Evolutionary conservation across 495 filamentous ascomycete genomes (phyloP), one percentile per base, ranked within the genome.

Genomic region (Chaetomidium leptoderma): DNA sequence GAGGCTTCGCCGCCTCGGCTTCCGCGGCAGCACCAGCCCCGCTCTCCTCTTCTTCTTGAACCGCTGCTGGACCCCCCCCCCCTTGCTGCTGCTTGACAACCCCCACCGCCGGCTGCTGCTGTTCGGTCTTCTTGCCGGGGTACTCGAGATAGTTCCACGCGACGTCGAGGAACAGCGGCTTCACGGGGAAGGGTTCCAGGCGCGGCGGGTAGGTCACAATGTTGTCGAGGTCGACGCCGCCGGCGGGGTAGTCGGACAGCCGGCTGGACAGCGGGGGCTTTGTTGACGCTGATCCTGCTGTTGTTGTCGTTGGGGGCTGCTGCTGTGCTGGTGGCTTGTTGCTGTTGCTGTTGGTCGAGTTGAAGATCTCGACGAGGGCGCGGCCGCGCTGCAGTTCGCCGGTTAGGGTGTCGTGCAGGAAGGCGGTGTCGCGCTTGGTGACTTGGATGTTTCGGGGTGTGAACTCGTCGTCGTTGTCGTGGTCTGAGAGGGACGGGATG

Each of bases 91-190:
- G 32, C 32, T n/a, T n/a, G n/a, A n/a, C 35, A 39, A n/a, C 36
- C 6, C 14, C 6, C 40, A 7, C 19, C 19, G 1, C 21, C 7
- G 32, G 6, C 19, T 42, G 39, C 17, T 42, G 17, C 17, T 23
- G 17, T 2, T 23, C 39, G 9, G 17, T 60, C 6, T 36, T 24
- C 55, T 80, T 79, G 4, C 87, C 88, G 2, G 93, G 92, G 70
- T 99, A 99, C 21, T 91, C 86, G 58, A 99, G 90, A 68, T 96
- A 99, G 70, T 97, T 99, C 88, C 90, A 97, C 16, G 93, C 93
- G 13, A 96, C 89, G 69, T 99, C 93, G 44, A 97, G 81, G 78
- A 97, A 97, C 16, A 99, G 71, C 16, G 93, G 95, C 72, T 99
- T 99, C 16, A 97, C 91, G 0, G 93, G 91, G 36, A 97, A 82